Base-by-base conservation (phyloP, 352 stramenopile genomes). In the Pythium pyrilobum region DNA sequence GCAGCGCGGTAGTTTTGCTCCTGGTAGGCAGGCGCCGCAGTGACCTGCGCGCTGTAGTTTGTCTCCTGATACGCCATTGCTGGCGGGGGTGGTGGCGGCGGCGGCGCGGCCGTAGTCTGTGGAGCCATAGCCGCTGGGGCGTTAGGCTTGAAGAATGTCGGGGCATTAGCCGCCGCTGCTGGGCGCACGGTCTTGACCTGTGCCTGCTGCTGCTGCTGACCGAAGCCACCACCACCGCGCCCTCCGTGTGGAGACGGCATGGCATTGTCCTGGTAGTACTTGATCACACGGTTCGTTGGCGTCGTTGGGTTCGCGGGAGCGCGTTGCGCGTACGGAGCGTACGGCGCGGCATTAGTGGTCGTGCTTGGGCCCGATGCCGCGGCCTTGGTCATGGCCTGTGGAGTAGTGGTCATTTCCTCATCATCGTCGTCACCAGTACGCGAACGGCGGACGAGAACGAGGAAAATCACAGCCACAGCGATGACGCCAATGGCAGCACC, bases 401-500 rank as follows among this genome's bases (percentile, higher is more conserved):
- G 56, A 9, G 56, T 58, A 32, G 25, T 36, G 2, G 49, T n/a
- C 46, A 56, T 51, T 11, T 85, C 74, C 3, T 87, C 74, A 6
- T 89, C 79, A 18, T 59, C 52, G 15, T 89, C 78, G 3, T 87
- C 74, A 16, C 74, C 68, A 1, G 74, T 68, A n/a, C 75, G 78
- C 31, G 79, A 89, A 38, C 79, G 79, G 40, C 79, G 79, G 54
- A 89, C 79, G 20, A 89, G 73, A 34, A 75, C 84, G 37, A 89
- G 62, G 61, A 89, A 89, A 38, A 89, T 89, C 3, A 89, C 69
- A 16, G 72, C 79, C 10, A 89, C 79, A 11, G 79, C 79, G 56
- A 89, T 87, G n/a, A 89, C 76, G 40, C 79, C 79, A 33, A 89
- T 89, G 2, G 79, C 77, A 13, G 76, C 79, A 12, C 79, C 79